Evolutionary conservation across 345 rosid species (phyloP).

Genomic region (Murraya koenigii): DNA sequence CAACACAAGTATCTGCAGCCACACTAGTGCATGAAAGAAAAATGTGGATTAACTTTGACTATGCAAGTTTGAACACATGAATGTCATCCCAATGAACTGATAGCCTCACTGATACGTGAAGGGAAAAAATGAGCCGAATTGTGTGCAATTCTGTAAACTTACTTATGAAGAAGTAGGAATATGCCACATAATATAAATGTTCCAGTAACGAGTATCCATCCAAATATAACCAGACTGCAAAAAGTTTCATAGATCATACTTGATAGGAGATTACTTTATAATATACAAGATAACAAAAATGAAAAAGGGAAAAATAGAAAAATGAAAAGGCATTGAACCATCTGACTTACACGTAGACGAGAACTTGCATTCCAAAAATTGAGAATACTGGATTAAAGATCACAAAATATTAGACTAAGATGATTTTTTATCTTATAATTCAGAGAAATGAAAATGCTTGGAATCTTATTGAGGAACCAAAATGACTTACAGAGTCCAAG

Average conservation of each 20-base stretch:
- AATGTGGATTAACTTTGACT: not conserved
- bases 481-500: slow-evolving; percentile 74
- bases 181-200: slow-evolving; percentile 84
- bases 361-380: slow-evolving; percentile 68
- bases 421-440: not conserved
- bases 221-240: slow-evolving; percentile 75
- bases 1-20: slow-evolving; percentile 83
- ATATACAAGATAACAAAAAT: not conserved
- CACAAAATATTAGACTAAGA: not conserved
- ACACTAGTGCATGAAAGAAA: slow-evolving; percentile 43
- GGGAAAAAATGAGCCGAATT: not conserved
- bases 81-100: not conserved
- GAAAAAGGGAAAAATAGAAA: not conserved
- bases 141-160: slow-evolving; percentile 23
- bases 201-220: slow-evolving; percentile 92
- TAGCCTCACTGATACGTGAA: not conserved
- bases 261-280: not conserved
- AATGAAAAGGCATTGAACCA: not conserved
- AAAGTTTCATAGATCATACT: not conserved
- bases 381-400: slow-evolving; percentile 60
- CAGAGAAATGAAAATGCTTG: not conserved
- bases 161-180: slow-evolving; percentile 92
- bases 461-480: not conserved
- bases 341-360: slow-evolving; percentile 73
- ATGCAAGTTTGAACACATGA: not conserved